Base-by-base conservation (phyloP, 805 yeast genomes). In the Wickerhamomyces mucosus region DNA sequence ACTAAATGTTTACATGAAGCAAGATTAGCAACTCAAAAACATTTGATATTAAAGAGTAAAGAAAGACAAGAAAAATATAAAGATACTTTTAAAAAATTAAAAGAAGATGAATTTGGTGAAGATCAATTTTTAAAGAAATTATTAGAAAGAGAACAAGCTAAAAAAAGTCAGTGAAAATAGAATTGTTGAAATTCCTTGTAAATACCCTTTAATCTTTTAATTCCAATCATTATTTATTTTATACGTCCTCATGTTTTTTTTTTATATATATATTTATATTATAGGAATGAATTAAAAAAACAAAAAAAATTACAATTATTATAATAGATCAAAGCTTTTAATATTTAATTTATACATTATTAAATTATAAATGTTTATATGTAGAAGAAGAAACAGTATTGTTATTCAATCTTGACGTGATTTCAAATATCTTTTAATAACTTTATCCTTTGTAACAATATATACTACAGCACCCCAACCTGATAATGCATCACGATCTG, bases 381-480 rank as follows among this genome's bases (percentile, higher is more conserved):
- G n/a, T n/a, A n/a, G n/a, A n/a, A n/a, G n/a, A 21, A 7, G 6
- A 21, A 21, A 11, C 6, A 21, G 7, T 7, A 21, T 21, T 14
- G 11, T 11, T 7, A 7, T 26, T 31, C 21, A 92, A 70, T 92
- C 99, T 66, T 89, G 97, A 59, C 98, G 80, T 35, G 96, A 85
- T 65, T 79, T 88, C 60, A 92, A 72, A 48, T 81, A 75, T 51
- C 94, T 75, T 63, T 79, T 86, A 33, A 76, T 72, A 36, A 92
- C 94, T 58, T 84, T 82, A 54, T 89, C 97, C 61, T 86, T 86
- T 28, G 94, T 83, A 32, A 92, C 74, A 34, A 92, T 65, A 59
- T 89, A 89, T 16, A 92, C 97, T 13, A 84, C 81, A 7, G 95
- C 96, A 50, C 98, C 98, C 96, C 96, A 92, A 43, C 99, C 99